Base-by-base conservation (phyloP, 2,329 filamentous ascomycete genomes). In the Hypoxylon sp. region DNA sequence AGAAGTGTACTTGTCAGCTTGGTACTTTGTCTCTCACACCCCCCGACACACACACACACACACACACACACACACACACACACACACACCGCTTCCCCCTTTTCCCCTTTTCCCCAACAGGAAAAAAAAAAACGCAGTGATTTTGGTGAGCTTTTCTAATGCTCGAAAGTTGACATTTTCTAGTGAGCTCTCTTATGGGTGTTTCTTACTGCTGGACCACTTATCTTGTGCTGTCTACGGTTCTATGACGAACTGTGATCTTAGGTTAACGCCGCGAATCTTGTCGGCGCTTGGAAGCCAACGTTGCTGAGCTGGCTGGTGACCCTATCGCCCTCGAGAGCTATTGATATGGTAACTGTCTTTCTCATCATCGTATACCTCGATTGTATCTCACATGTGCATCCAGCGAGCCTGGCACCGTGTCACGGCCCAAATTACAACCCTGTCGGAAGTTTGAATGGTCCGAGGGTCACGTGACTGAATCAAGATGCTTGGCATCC, bases 161-260 rank as follows among this genome's bases (percentile, higher is more conserved):
- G 15, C 4, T n/a, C 10, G 11, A n/a, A 13, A 33, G 11, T n/a
- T 4, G 11, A 33, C 29, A n/a, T 33, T 38, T 15, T 38, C 9
- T 3, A 38, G 4, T 38, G 35, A 38, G 17, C 3, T 3, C 4
- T 38, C 4, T 40, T 10, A 15, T 3, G 15, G n/a, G 24, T 11
- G 15, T 8, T 10, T 11, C 58, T 55, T 58, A 61, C 58, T 79
- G 10, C 63, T 65, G 11, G 52, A 69, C 78, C 80, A 83, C 50
- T 73, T 74, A 29, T 72, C 68, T 2, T 58, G 53, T 26, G 73
- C 74, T 71, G 82, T 78, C 80, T 79, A 83, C n/a, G 77, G 77
- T 67, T 83, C 80, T 33, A 81, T 68, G 50, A 82, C 71, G 64
- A 82, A 82, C n/a, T 77, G 74, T 2, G 77, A 78, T 18, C 80